These are phyloP conservation scores for Glycine latifolia DNA, from an alignment of 306 rosid genomes.

Conservation along the genomic window DNA sequence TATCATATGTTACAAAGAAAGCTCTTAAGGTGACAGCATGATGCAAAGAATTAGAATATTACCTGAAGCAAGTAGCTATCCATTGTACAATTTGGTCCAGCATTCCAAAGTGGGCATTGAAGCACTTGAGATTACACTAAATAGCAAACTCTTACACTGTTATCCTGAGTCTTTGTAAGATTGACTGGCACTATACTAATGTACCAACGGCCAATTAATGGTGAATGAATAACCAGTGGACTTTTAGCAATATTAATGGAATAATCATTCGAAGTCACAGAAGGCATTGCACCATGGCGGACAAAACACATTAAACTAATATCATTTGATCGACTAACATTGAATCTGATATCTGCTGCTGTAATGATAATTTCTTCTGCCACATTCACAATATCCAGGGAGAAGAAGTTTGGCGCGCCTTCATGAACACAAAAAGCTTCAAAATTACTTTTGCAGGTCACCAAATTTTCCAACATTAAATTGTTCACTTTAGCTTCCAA, in stretches of 20 bases:
- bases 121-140: constrained; percentile 66
- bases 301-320: constrained; percentile 64
- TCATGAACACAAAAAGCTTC: constrained; percentile 62
- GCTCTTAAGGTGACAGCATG: constrained; percentile 27
- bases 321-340: constrained; percentile 49
- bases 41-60: constrained; percentile 46
- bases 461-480: constrained; percentile 43
- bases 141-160: constrained; percentile 62
- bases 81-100: constrained; percentile 80
- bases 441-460: constrained; percentile 64
- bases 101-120: constrained; percentile 76
- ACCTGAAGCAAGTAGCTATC: constrained; percentile 84
- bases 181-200: constrained; percentile 58
- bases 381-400: constrained; percentile 65
- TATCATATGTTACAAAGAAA: constrained; percentile 15
- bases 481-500: constrained; percentile 43
- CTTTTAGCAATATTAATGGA: constrained; percentile 58
- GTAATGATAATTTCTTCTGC: constrained; percentile 67
- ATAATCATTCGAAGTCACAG: constrained; percentile 62
- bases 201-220: constrained; percentile 80
- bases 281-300: constrained; percentile 83
- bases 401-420: constrained; percentile 59
- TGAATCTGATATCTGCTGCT: constrained; percentile 58
- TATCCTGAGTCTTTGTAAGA: constrained; percentile 50
- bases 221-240: constrained; percentile 65